Percentiles rank a stretch among this genome's conserved stretches.
These are phyloP conservation scores for Globisporangium apiculatum DNA, from an alignment of 352 stramenopile genomes.

Conservation along the genomic window DNA sequence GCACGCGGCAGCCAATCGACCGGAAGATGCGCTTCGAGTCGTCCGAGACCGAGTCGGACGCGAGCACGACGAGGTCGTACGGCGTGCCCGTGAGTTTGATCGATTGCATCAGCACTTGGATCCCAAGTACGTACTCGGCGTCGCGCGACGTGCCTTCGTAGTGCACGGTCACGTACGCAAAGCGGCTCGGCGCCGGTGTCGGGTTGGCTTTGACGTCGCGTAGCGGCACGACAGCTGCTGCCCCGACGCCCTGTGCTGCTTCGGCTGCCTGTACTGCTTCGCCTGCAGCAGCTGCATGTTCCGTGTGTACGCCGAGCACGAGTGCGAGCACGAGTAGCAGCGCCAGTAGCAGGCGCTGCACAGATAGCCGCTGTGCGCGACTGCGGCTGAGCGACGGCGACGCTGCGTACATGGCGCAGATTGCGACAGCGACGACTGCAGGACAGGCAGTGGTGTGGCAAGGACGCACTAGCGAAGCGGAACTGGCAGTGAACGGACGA, in stretches of 20 bases:
- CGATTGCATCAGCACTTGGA: slow-evolving; percentile 81
- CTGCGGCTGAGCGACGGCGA: background rate
- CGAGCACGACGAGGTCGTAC: slow-evolving; percentile 82
- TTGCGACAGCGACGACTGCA: too few species aligned
- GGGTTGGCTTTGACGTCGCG: slow-evolving; percentile 6
- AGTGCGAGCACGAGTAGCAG: slow-evolving; percentile 7
- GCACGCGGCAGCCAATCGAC: slow-evolving; percentile 73
- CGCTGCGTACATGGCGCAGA: background rate
- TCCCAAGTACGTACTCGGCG: slow-evolving; percentile 77
- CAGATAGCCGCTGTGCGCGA: slow-evolving; percentile 3
- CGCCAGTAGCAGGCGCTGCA: slow-evolving; percentile 17
- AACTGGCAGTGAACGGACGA: background rate
- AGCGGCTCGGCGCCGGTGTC: slow-evolving; percentile 36
- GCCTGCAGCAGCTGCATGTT: slow-evolving; percentile 6
- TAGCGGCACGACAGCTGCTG: slow-evolving; percentile 1
- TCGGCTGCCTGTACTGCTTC: slow-evolving; percentile 13
- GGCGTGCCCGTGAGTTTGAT: slow-evolving; percentile 80
- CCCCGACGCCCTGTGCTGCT: slow-evolving; percentile 9
- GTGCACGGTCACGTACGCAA: slow-evolving; percentile 83
- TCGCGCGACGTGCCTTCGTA: slow-evolving; percentile 82
- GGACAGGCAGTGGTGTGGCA: too few species aligned
- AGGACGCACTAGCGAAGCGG: too few species aligned
- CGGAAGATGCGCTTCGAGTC: slow-evolving; percentile 70
- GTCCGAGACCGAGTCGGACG: slow-evolving; percentile 77
- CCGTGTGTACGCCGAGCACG: slow-evolving; percentile 4